These are phyloP conservation scores for Solanum pinnatisectum DNA, from an alignment of 257 asterid species.

Conservation along the genomic window DNA sequence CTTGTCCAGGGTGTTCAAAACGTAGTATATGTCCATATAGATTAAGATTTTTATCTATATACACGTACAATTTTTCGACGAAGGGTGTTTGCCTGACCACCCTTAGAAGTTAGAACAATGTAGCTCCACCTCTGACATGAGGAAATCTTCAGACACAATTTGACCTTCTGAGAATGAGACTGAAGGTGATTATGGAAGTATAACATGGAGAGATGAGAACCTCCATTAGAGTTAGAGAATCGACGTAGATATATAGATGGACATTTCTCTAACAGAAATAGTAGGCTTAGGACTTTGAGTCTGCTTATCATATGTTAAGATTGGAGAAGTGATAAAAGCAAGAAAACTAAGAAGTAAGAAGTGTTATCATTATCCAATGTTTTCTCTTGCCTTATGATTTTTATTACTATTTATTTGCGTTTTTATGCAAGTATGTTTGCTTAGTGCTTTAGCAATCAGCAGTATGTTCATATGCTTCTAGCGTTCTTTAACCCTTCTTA, in stretches of 20 bases:
- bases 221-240: not conserved
- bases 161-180: not conserved
- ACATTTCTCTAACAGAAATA: not conserved
- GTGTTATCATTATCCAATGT: not conserved
- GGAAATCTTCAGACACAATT: not conserved
- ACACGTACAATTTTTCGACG: not conserved
- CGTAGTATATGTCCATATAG: not conserved
- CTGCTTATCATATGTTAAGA: not conserved
- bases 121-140: not conserved
- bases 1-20: not conserved
- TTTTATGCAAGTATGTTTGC: not conserved
- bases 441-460: not conserved
- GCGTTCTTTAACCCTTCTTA: not conserved
- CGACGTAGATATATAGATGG: not conserved
- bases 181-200: not conserved
- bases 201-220: not conserved
- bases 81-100: not conserved
- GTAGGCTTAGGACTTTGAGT: not conserved
- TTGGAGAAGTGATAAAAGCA: not conserved
- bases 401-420: not conserved
- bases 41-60: not conserved
- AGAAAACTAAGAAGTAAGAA: not conserved
- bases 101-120: not conserved
- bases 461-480: not conserved
- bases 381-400: not conserved